phyloP scores from a whole-genome alignment of 1,284 basidiomycete genomes.

The Fomitiporia mediterranea region DNA sequence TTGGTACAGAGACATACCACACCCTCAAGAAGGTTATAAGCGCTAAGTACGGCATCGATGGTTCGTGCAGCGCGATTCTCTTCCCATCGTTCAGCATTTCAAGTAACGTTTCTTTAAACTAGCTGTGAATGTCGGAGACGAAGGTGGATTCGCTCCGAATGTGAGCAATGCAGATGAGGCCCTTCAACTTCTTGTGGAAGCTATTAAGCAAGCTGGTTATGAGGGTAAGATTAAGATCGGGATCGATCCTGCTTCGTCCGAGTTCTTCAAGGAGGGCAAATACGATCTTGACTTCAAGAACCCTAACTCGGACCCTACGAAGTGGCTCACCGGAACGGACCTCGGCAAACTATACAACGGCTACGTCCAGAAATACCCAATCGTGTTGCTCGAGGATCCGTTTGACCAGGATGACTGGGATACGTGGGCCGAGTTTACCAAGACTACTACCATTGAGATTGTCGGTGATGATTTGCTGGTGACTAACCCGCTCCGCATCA shows the following conservation, averaged over 20 bases:
- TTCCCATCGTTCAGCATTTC: not conserved
- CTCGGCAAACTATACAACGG: slow-evolving; percentile 91
- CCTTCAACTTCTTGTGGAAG: slow-evolving; percentile 92
- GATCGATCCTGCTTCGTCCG: slow-evolving; percentile 97
- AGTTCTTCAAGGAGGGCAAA: slow-evolving; percentile 99
- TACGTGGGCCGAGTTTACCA: slow-evolving; percentile 93
- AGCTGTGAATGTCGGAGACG: slow-evolving; percentile 99
- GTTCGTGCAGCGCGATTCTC: slow-evolving; percentile 38
- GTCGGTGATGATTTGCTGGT: slow-evolving; percentile 99
- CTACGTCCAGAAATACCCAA: slow-evolving; percentile 90
- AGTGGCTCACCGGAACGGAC: slow-evolving; percentile 92
- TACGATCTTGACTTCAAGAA: slow-evolving; percentile 99
- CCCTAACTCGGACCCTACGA: slow-evolving; percentile 95
- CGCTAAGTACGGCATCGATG: slow-evolving; percentile 98
- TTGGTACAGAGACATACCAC: slow-evolving; percentile 98
- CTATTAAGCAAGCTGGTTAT: slow-evolving; percentile 97
- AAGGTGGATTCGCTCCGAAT: slow-evolving; percentile 99
- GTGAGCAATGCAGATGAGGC: slow-evolving; percentile 96
- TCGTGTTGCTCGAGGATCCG: slow-evolving; percentile 97
- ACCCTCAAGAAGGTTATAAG: slow-evolving; percentile 99
- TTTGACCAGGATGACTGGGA: slow-evolving; percentile 99
- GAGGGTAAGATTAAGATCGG: slow-evolving; percentile 99
- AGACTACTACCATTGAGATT: slow-evolving; percentile 76
- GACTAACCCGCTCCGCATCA: slow-evolving; percentile 97
- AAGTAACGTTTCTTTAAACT: slow-evolving; percentile 15